A percentile compares a stretch with the other conserved stretches of the same genome.
phyloP scores from a whole-genome alignment of 805 yeast species.

The Cyberlindnera euphorbiiphila region DNA sequence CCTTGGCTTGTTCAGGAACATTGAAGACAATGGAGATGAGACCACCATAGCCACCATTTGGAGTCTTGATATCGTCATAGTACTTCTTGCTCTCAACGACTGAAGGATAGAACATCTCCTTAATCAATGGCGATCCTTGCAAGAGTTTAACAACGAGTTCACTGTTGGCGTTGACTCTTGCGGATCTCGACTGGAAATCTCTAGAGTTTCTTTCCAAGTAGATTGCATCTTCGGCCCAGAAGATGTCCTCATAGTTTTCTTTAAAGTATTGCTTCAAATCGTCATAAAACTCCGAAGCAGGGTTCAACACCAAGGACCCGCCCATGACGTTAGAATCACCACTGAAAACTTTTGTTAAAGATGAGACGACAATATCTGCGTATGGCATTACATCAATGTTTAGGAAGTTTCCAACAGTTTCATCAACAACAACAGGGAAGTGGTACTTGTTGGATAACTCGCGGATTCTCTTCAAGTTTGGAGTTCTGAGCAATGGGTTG shows the following conservation, averaged over 20 bases:
- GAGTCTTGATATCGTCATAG: constrained; percentile 68
- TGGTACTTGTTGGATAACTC: constrained; percentile 62
- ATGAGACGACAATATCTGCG: constrained; percentile 83
- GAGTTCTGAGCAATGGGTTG: constrained; percentile 86
- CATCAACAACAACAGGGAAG: constrained; percentile 86
- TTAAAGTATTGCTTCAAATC: constrained; percentile 47
- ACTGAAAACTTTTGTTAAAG: constrained; percentile 87
- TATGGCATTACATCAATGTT: constrained; percentile 78
- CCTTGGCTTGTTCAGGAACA: constrained; percentile 57
- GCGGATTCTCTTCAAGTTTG: constrained; percentile 64
- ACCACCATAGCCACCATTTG: constrained; percentile 86
- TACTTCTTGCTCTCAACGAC: constrained; percentile 47
- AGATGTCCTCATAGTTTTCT: constrained; percentile 60
- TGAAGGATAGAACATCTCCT: constrained; percentile 70
- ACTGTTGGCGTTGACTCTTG: constrained; percentile 51
- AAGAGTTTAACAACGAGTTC: constrained; percentile 52
- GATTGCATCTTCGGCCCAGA: constrained; percentile 95
- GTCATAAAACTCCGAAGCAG: constrained; percentile 48
- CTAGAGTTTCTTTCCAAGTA: constrained; percentile 90
- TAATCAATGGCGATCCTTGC: constrained; percentile 44
- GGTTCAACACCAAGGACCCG: constrained; percentile 80
- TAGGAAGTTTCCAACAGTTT: constrained; percentile 87
- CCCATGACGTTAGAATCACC: constrained; percentile 97
- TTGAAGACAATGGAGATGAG: constrained; percentile 70
- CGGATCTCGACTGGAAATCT: constrained; percentile 68